phyloP scores from a whole-genome alignment of 2,329 filamentous ascomycete genomes.

The Sclerotinia glacialis region DNA sequence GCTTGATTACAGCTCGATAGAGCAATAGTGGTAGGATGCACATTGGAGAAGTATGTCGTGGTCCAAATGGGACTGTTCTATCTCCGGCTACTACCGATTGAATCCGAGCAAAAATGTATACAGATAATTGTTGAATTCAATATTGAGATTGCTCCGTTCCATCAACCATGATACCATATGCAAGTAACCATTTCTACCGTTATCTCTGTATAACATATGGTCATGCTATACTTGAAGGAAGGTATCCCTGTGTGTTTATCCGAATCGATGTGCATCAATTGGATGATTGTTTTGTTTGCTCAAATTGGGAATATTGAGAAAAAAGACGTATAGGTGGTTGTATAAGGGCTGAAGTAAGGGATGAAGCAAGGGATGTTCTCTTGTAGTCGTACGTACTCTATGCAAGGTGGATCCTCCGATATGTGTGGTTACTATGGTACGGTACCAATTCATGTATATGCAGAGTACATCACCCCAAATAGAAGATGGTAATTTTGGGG shows the following conservation, averaged over 20 bases:
- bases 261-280: neutral
- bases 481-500: constrained; percentile 12
- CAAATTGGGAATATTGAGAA: neutral
- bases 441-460: constrained; percentile 19
- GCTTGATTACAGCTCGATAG: neutral
- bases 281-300: constrained; percentile 1
- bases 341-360: constrained; percentile 14
- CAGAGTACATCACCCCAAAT: constrained; percentile 1
- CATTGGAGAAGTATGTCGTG: neutral
- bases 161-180: constrained; percentile 20
- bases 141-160: constrained; percentile 10
- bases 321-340: too few species aligned
- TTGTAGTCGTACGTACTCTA: constrained; percentile 2
- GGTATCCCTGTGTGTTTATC: neutral
- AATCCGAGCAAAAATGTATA: constrained; percentile 5
- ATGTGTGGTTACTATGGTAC: constrained; percentile 15
- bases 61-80: constrained; percentile 15
- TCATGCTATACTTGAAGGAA: neutral
- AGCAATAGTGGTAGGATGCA: neutral
- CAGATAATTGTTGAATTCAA: constrained; percentile 12
- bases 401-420: constrained; percentile 13
- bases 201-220: constrained; percentile 11
- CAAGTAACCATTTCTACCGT: constrained; percentile 21
- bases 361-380: constrained; percentile 15
- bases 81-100: constrained; percentile 17